These are phyloP conservation scores for Xanthoceras sorbifolium DNA, from an alignment of 345 rosid genomes.

Conservation along the genomic window DNA sequence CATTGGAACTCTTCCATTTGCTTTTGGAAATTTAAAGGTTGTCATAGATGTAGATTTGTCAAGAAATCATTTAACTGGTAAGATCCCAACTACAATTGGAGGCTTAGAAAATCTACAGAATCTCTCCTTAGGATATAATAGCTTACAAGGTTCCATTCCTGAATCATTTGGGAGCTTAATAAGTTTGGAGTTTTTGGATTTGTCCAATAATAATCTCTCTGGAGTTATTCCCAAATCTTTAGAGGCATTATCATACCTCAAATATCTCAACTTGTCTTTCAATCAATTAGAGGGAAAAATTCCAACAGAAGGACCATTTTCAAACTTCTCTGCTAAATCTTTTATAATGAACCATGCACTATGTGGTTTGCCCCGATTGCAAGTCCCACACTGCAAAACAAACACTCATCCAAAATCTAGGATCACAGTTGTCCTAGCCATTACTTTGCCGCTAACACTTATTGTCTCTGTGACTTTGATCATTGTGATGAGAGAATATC, in stretches of 20 bases:
- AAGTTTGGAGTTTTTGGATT: no score
- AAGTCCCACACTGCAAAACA: neutral
- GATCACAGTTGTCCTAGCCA: neutral
- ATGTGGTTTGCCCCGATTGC: neutral
- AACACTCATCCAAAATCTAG: neutral
- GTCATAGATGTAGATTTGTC: slow-evolving; percentile 15
- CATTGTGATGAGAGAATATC: no score
- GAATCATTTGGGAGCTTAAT: neutral
- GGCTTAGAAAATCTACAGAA: neutral
- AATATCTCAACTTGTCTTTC: no score
- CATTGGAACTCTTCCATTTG: slow-evolving; percentile 22
- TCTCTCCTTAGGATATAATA: slow-evolving; percentile 18
- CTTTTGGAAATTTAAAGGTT: slow-evolving; percentile 4
- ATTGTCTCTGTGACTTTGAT: no score
- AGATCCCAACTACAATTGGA: no score
- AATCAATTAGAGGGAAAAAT: no score
- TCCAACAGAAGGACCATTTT: no score
- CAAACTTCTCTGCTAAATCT: no score
- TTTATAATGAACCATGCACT: slow-evolving; percentile 4
- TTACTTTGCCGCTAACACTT: neutral
- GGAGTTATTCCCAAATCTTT: no score
- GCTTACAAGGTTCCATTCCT: neutral
- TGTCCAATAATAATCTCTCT: no score
- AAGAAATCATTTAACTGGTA: slow-evolving; percentile 9
- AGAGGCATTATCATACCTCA: no score